Percentiles rank a stretch among this genome's conserved stretches.
Conservation (phyloP, 768 basidiomycete species). For the Tephrocybe sp. region DNA sequence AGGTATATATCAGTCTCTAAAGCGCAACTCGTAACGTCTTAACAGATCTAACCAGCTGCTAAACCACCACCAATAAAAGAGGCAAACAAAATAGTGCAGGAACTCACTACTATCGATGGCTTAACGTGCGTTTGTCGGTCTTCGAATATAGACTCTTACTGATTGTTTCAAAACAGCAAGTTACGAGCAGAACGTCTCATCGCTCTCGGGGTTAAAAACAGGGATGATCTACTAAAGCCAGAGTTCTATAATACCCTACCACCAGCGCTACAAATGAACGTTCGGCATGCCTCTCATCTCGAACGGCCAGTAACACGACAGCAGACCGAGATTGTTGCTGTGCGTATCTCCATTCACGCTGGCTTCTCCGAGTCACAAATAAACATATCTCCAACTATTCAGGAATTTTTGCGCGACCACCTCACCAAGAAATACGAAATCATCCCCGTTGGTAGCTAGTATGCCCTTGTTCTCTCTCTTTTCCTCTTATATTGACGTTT, state of each 20-base stretch:
- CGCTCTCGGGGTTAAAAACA: slow-evolving; percentile 46
- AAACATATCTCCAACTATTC: not conserved
- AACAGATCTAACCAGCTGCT: not conserved
- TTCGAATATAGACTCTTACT: not conserved
- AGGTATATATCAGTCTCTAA: slow-evolving; percentile 7
- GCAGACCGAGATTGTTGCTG: slow-evolving; percentile 47
- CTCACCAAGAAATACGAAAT: slow-evolving; percentile 49
- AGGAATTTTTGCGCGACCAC: slow-evolving; percentile 52
- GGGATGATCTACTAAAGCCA: slow-evolving; percentile 41
- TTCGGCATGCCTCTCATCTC: slow-evolving; percentile 41
- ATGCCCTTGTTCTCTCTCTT: slow-evolving; percentile 21
- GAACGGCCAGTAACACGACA: slow-evolving; percentile 32
- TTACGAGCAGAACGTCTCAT: slow-evolving; percentile 44
- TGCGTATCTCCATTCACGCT: slow-evolving; percentile 21
- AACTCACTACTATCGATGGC: slow-evolving; percentile 7
- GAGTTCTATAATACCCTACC: slow-evolving; percentile 39
- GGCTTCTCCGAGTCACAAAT: slow-evolving; percentile 2
- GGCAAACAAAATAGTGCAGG: not conserved
- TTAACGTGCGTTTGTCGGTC: not conserved
- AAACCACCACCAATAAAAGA: not conserved
- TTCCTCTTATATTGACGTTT: not conserved
- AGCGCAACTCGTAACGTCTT: not conserved
- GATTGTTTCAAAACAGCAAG: slow-evolving; percentile 20
- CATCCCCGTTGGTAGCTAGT: slow-evolving; percentile 58
- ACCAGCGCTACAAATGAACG: slow-evolving; percentile 33